Evolutionary conservation across 371 early-diverging fungal genomes (phyloP).

Genomic region (Funneliformis caledonium): DNA sequence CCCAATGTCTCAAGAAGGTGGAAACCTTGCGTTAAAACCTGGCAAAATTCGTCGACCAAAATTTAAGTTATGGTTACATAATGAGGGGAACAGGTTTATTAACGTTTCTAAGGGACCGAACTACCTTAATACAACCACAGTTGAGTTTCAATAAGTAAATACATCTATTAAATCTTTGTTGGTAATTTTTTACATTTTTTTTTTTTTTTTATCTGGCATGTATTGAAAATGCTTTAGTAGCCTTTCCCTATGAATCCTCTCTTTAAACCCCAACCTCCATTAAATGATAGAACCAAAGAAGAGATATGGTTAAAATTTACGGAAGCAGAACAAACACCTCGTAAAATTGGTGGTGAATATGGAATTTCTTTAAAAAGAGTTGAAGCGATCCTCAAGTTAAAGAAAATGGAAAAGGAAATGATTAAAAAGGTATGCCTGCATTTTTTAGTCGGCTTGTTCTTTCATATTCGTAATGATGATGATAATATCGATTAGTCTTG

Average conservation of each 20-base stretch:
- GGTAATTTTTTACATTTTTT: background rate
- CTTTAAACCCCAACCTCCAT: constrained; percentile 82
- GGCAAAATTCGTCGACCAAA: background rate
- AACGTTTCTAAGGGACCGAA: background rate
- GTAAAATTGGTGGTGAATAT: constrained; percentile 74
- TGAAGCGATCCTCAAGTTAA: constrained; percentile 88
- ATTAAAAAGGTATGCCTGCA: constrained; percentile 54
- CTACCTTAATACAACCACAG: background rate
- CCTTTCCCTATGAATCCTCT: constrained; percentile 92
- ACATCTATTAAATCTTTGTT: background rate
- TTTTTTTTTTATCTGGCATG: background rate
- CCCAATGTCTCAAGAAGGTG: too few species aligned
- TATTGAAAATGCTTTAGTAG: constrained; percentile 44
- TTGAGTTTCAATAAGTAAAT: background rate
- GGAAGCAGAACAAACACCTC: constrained; percentile 69
- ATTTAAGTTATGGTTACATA: background rate
- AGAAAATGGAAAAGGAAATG: constrained; percentile 77
- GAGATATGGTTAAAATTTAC: constrained; percentile 73
- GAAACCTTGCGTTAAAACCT: background rate
- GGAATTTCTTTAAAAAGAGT: constrained; percentile 84
- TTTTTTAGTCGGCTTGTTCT: background rate
- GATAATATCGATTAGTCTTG: constrained; percentile 34
- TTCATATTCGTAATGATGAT: background rate
- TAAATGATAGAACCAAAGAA: constrained; percentile 70
- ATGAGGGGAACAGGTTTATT: background rate